phyloP scores from a whole-genome alignment of 2,329 filamentous ascomycete genomes.

The Beauveria caledonica region DNA sequence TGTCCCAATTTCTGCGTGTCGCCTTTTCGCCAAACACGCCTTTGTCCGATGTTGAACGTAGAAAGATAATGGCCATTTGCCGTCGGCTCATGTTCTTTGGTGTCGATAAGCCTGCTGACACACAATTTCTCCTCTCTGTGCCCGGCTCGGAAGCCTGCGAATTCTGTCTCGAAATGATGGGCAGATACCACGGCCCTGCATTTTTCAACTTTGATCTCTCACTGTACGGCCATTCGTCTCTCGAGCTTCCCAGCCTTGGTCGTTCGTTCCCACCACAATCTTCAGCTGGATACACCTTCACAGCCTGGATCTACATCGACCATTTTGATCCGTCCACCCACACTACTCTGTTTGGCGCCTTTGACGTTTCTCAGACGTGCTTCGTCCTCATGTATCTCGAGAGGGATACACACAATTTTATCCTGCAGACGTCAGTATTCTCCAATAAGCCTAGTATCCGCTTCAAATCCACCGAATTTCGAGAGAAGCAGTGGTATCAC shows the following conservation, averaged over 20 bases:
- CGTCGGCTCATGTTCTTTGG: slow-evolving; percentile 64
- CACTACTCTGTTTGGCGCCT: slow-evolving; percentile 92
- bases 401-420: slow-evolving; percentile 86
- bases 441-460: slow-evolving; percentile 81
- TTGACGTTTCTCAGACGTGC: slow-evolving; percentile 84
- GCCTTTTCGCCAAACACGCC: slow-evolving; percentile 46
- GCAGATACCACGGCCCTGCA: slow-evolving; percentile 66
- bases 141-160: slow-evolving; percentile 48
- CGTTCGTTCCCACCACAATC: slow-evolving; percentile 75
- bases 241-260: slow-evolving; percentile 82
- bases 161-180: slow-evolving; percentile 66
- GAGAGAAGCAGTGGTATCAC: slow-evolving; percentile 81
- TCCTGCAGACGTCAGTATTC: slow-evolving; percentile 88
- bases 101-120: slow-evolving; percentile 72
- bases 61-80: slow-evolving; percentile 58
- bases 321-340: slow-evolving; percentile 76
- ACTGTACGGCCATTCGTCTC: slow-evolving; percentile 75
- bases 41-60: slow-evolving; percentile 47
- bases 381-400: slow-evolving; percentile 92
- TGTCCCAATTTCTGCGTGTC: slow-evolving; percentile 57
- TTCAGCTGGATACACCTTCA: slow-evolving; percentile 79
- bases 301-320: slow-evolving; percentile 83
- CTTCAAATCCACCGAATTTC: slow-evolving; percentile 77
- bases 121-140: slow-evolving; percentile 59
- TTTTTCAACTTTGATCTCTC: slow-evolving; percentile 94